phyloP scores from a whole-genome alignment of 2,329 filamentous ascomycete species.

The Paracorniculantispora psalliotae region DNA sequence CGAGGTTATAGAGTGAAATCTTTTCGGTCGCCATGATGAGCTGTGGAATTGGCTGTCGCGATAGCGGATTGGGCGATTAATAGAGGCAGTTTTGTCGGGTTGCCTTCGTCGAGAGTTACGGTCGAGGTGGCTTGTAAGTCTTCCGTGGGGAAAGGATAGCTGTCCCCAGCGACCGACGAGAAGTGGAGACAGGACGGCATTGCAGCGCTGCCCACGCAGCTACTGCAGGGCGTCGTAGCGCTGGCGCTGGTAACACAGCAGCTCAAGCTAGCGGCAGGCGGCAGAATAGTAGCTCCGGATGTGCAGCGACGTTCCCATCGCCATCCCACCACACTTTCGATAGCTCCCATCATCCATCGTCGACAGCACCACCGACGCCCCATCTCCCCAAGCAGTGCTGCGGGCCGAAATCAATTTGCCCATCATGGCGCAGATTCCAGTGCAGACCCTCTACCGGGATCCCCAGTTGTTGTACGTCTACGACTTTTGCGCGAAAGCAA shows the following conservation, averaged over 20 bases:
- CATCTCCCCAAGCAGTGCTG: background rate
- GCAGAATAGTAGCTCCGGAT: slow-evolving; percentile 17
- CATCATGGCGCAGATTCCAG: slow-evolving; percentile 74
- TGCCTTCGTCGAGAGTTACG: slow-evolving; percentile 3
- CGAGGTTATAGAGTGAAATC: slow-evolving; percentile 62
- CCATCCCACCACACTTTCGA: background rate
- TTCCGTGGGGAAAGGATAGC: slow-evolving; percentile 14
- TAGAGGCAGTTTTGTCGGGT: background rate
- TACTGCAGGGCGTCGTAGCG: no score
- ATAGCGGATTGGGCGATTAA: background rate
- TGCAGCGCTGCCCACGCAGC: no score
- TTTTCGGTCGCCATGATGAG: slow-evolving; percentile 44
- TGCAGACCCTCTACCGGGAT: slow-evolving; percentile 97
- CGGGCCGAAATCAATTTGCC: slow-evolving; percentile 3
- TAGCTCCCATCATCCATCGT: background rate
- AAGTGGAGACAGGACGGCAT: background rate
- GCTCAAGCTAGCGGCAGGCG: slow-evolving; percentile 6
- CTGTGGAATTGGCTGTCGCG: background rate
- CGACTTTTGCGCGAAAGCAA: no score
- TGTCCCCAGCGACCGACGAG: slow-evolving; percentile 6
- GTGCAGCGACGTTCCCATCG: background rate
- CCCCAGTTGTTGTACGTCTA: slow-evolving; percentile 91
- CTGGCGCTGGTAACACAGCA: no score
- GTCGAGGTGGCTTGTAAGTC: slow-evolving; percentile 19
- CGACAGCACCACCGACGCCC: background rate